Percentiles rank a stretch among this genome's conserved stretches.
These are phyloP conservation scores for Rosa persica DNA, from an alignment of 306 rosid species.

Conservation along the genomic window DNA sequence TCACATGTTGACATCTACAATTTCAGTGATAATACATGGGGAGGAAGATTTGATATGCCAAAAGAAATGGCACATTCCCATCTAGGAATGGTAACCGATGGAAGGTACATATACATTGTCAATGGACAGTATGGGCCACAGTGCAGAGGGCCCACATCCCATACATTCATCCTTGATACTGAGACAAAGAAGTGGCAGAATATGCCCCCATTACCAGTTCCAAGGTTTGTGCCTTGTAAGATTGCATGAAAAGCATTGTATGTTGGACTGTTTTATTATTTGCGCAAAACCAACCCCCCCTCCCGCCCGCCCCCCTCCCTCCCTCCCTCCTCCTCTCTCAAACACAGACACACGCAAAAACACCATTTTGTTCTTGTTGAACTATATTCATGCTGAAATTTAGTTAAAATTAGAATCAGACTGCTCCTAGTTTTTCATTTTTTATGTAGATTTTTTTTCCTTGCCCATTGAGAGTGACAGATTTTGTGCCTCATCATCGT, in stretches of 20 bases:
- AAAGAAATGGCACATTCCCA: conserved; percentile 91
- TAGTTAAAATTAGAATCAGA: conserved; percentile 1
- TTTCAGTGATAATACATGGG: conserved; percentile 64
- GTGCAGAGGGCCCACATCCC: conserved; percentile 71
- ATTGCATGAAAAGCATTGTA: neutral
- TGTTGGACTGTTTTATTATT: neutral
- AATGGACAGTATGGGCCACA: conserved; percentile 90
- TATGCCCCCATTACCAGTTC: conserved; percentile 73
- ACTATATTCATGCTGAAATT: neutral
- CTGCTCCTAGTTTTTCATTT: neutral
- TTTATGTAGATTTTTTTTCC: neutral
- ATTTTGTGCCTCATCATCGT: neutral
- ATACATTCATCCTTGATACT: conserved; percentile 63
- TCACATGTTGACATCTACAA: conserved; percentile 81
- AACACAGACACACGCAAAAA: neutral
- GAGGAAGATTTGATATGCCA: conserved; percentile 62
- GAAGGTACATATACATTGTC: conserved; percentile 75
- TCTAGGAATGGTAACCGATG: conserved; percentile 83
- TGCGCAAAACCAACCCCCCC: too few species aligned
- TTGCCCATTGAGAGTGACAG: neutral
- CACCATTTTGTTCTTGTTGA: neutral
- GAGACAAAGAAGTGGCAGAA: conserved; percentile 60
- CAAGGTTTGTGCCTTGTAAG: conserved; percentile 49
- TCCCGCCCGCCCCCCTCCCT: too few species aligned
- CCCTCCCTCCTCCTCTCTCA: too few species aligned